These are phyloP conservation scores for Pugionium dolabratum DNA, from an alignment of 345 rosid species.

Conservation along the genomic window DNA sequence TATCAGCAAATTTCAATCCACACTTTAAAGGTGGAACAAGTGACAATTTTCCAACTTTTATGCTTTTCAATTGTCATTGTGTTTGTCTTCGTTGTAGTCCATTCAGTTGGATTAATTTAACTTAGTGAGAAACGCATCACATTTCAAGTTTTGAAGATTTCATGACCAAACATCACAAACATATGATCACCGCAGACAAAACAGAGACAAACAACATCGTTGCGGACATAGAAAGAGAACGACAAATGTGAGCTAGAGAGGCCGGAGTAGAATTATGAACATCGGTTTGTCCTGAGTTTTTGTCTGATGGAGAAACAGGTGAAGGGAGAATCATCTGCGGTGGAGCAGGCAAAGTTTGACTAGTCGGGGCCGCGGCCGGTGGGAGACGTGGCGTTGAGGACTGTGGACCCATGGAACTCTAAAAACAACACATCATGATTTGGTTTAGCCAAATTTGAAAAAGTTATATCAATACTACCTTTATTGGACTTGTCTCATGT, in stretches of 20 bases:
- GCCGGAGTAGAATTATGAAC: constrained; percentile 42
- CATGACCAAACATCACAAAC: constrained; percentile 6
- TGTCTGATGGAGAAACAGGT: constrained; percentile 38
- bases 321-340: constrained; percentile 41
- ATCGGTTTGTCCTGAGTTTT: constrained; percentile 38
- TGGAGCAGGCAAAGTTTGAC: constrained; percentile 39
- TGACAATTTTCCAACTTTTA: too few species aligned
- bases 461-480: too few species aligned
- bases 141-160: constrained; percentile 9
- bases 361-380: constrained; percentile 36
- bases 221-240: constrained; percentile 24
- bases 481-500: too few species aligned
- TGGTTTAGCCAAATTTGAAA: background rate
- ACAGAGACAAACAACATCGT: constrained; percentile 29
- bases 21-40: too few species aligned
- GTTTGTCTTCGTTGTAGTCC: background rate
- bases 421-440: constrained; percentile 15
- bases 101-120: background rate
- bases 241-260: constrained; percentile 31
- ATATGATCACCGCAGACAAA: constrained; percentile 30
- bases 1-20: too few species aligned
- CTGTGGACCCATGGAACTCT: constrained; percentile 30
- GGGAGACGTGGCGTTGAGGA: constrained; percentile 27
- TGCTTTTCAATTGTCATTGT: too few species aligned
- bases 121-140: constrained; percentile 11